These are phyloP conservation scores for Stagonosporopsis rhizophila DNA, from an alignment of 2,329 filamentous ascomycete genomes.

Conservation along the genomic window DNA sequence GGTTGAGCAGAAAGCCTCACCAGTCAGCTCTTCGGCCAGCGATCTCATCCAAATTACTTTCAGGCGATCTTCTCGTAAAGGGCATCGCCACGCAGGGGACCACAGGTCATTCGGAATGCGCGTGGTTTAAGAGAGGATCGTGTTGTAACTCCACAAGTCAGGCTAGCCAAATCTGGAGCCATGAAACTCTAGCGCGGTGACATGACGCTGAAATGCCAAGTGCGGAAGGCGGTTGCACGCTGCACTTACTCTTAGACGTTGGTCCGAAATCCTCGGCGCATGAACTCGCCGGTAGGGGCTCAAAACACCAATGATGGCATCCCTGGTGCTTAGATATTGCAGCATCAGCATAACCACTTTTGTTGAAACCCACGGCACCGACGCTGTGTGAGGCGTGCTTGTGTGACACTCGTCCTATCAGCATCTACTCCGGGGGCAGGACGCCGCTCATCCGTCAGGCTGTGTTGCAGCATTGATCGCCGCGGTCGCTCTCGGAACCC, in stretches of 20 bases:
- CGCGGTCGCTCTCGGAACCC: conserved; percentile 21
- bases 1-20: conserved; percentile 1
- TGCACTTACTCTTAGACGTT: conserved; percentile 4
- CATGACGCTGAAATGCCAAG: conserved; percentile 19
- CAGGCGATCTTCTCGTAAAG: conserved; percentile 12
- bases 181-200: conserved; percentile 15
- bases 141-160: conserved; percentile 2
- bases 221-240: conserved; percentile 13
- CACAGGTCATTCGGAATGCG: conserved; percentile 16
- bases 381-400: conserved; percentile 8
- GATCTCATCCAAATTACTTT: conserved; percentile 5
- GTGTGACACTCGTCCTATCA: conserved; percentile 10
- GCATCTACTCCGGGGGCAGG: conserved; percentile 16
- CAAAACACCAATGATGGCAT: conserved; percentile 26
- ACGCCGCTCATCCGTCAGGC: conserved; percentile 20
- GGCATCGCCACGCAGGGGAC: conserved; percentile 15
- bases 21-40: conserved; percentile 2
- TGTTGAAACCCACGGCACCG: conserved; percentile 4
- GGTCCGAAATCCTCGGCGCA: conserved; percentile 16
- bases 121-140: conserved; percentile 18
- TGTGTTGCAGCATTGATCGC: conserved; percentile 18
- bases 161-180: not conserved
- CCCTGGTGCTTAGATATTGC: conserved; percentile 9
- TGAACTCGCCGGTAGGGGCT: conserved; percentile 13
- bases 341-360: conserved; percentile 8